phyloP scores from a whole-genome alignment of 371 early-diverging fungal species.

The Actinomortierella wolfii region DNA sequence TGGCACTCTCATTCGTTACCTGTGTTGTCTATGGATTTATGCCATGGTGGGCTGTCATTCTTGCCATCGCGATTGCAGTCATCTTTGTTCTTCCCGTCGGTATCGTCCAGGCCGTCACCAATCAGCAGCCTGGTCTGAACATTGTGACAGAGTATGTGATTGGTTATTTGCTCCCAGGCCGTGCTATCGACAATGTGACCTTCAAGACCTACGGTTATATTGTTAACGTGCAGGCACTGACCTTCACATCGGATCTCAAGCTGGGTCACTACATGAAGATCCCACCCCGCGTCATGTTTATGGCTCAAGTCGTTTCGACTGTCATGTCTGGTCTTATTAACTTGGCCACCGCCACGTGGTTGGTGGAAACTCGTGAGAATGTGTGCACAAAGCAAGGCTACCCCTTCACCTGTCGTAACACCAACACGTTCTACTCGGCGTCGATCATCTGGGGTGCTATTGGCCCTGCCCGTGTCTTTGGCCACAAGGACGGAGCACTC shows the following conservation, averaged over 20 bases:
- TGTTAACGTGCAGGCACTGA: conserved; percentile 55
- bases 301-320: conserved; percentile 63
- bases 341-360: conserved; percentile 60
- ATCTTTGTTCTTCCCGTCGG: conserved; percentile 80
- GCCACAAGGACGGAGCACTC: conserved; percentile 51
- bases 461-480: conserved; percentile 73
- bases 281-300: conserved; percentile 68
- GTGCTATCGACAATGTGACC: conserved; percentile 48
- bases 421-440: conserved; percentile 35
- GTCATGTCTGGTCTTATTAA: conserved; percentile 62
- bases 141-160: conserved; percentile 69
- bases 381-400: conserved; percentile 57
- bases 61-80: conserved; percentile 66
- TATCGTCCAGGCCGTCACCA: conserved; percentile 73
- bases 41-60: conserved; percentile 73
- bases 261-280: conserved; percentile 74
- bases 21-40: conserved; percentile 64
- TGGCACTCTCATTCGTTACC: conserved; percentile 61
- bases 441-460: conserved; percentile 66
- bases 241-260: conserved; percentile 51
- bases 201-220: conserved; percentile 59
- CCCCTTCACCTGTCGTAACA: conserved; percentile 58
- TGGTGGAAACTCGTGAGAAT: conserved; percentile 55
- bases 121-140: conserved; percentile 73
- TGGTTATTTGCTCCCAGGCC: conserved; percentile 66